phyloP scores from a whole-genome alignment of 2,329 filamentous ascomycete species.

The Botrytis tulipae region DNA sequence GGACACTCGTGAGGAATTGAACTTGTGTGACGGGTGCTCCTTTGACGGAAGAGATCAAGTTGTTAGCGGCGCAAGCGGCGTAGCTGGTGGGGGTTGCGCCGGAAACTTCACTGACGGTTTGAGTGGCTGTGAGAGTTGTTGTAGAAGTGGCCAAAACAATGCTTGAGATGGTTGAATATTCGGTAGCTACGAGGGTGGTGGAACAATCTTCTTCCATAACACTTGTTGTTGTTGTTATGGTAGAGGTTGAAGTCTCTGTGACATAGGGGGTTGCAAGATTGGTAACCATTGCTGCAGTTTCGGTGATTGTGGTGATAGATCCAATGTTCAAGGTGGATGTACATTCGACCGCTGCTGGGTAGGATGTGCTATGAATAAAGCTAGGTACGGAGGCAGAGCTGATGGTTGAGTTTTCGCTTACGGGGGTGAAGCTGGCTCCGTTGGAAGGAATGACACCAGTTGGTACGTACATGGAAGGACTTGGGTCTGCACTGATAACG shows the following conservation, averaged over 20 bases:
- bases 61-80: neutral
- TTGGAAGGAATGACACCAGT: neutral
- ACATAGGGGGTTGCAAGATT: neutral
- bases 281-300: neutral
- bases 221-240: neutral
- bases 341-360: neutral
- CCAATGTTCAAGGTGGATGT: neutral
- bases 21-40: neutral
- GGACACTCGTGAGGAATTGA: neutral
- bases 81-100: neutral
- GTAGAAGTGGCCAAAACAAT: neutral
- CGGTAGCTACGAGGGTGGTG: neutral
- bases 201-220: neutral
- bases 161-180: neutral
- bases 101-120: neutral
- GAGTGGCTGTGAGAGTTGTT: neutral
- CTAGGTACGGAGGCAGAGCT: neutral
- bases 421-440: neutral
- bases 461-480: neutral
- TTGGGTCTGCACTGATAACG: neutral
- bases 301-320: neutral
- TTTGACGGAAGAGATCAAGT: neutral
- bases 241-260: neutral
- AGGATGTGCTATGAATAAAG: neutral
- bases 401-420: constrained; percentile 1